Evolutionary conservation across 1,284 basidiomycete species (phyloP), one percentile per base, ranked within the genome.

Genomic region (Marasmius sp.): DNA sequence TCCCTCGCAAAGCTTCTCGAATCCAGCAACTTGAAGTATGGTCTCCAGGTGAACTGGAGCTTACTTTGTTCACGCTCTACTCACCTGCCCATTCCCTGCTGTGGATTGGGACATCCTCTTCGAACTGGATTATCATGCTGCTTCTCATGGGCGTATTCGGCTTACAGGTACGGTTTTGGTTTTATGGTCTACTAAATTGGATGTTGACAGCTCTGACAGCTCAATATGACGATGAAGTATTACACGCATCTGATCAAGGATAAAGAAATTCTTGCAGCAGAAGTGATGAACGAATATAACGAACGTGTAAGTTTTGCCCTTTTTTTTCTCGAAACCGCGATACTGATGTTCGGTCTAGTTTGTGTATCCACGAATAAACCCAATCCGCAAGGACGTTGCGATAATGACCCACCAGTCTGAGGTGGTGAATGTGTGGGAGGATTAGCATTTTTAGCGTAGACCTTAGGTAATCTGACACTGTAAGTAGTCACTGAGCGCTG

Each of bases 261-360:
- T 76, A 87, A 84, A 65, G 84, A 82, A 53, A 85, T 92, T 57
- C 83, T 95, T 60, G 83, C 89, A 38, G 83, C 86, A 4, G 93
- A 95, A 71, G 91, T 94, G 11, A 84, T 95, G 83, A 84, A 89
- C 70, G 93, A 95, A 74, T 95, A 95, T 71, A 91, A 95, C 68
- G 79, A 87, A 71, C 87, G 86, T 74, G 93, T 89, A 64, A 48
- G 80, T 75, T 11, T 6, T 47, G 41, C 49, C 51, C 18, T 33
- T 22, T 45, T 48, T 51, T 20, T 34, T 53, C 41, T 61, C 57
- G 39, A 33, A 18, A 16, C 48, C 27, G 41, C 7, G 52, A 66
- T 36, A 66, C 11, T 34, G 47, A 64, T 37, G 53, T 52, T 65
- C 22, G 62, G 41, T 38, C 3, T 64, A 94, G 92, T 94, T 93